Evolutionary conservation across 2,329 filamentous ascomycete species (phyloP), one percentile per base, ranked within the genome.

Genomic region (Penicillium brasilianum): DNA sequence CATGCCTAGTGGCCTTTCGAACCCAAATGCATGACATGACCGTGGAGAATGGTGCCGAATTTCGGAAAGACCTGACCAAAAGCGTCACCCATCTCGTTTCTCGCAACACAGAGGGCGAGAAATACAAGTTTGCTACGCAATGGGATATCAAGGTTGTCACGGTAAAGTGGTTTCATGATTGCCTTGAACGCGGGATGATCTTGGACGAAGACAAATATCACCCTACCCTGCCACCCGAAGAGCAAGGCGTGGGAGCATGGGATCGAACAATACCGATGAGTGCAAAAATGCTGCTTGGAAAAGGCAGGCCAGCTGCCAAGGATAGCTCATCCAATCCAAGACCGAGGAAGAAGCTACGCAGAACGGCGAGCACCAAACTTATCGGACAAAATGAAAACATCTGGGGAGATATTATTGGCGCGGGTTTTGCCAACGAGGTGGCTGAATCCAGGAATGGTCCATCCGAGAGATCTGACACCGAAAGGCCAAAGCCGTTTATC

Each of bases 31-130:
- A 92, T 62, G 82, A 88, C 20, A 85, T 84, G 22, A 87, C 93
- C 65, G 80, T 81, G 44, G 76, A 82, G 16, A 87, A 96, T 71
- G 94, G 94, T 34, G 95, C 89, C n/a, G 81, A 85, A 57, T 97
- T 97, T 74, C 89, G 90, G 30, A 92, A 91, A 58, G 94, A 99
- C 74, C 83, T 99, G 56, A 96, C 93, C 10, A 92, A 89, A 71
- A 84, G 83, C 57, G 91, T 96, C 66, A 96, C 93, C 1, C 95
- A 99, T 76, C 84, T 99, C 16, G 90, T 99, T 65, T 92, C 92
- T 34, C 85, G 86, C 63, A 86, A 85, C 54, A 88, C 94, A 9
- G 86, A 91, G 65, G 94, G 95, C 22, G 91, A 92, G 62, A 99
- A 99, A 76, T 99, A 96, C 75, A 86, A 87, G 58, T 92, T 92